phyloP scores from a whole-genome alignment of 208 protist genomes.

The Trypanosoma scelopori region DNA sequence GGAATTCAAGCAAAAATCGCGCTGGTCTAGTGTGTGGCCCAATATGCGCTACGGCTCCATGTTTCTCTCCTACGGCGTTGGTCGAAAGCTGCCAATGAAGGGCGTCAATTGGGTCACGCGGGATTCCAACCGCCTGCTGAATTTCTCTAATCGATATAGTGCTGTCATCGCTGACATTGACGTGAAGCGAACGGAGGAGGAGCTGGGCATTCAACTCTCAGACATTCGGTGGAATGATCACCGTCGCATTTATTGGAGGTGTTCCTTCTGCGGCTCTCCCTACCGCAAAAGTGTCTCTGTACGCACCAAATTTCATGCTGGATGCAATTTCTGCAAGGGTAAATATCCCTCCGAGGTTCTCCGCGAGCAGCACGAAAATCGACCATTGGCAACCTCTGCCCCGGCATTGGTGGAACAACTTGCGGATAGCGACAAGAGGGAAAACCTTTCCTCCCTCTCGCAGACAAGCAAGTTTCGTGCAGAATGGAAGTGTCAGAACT shows the following conservation, averaged over 20 bases:
- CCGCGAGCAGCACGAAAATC: slow-evolving; percentile 38
- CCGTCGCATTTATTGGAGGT: slow-evolving; percentile 82
- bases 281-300: slow-evolving; percentile 85
- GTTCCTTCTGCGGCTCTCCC: slow-evolving; percentile 67
- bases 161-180: slow-evolving; percentile 78
- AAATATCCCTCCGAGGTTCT: slow-evolving; percentile 76
- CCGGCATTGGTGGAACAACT: slow-evolving; percentile 56
- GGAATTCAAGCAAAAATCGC: slow-evolving; percentile 92
- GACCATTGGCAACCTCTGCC: slow-evolving; percentile 29
- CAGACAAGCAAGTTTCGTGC: slow-evolving; percentile 74
- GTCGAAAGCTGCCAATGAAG: slow-evolving; percentile 76
- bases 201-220: slow-evolving; percentile 61
- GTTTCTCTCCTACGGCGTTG: slow-evolving; percentile 82
- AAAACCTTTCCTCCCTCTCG: slow-evolving; percentile 54
- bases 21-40: slow-evolving; percentile 87
- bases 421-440: slow-evolving; percentile 39
- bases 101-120: slow-evolving; percentile 88
- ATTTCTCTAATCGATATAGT: slow-evolving; percentile 72
- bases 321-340: slow-evolving; percentile 72
- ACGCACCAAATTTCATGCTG: slow-evolving; percentile 80
- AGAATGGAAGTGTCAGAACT: slow-evolving; percentile 70
- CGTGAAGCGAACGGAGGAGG: slow-evolving; percentile 74
- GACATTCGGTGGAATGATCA: slow-evolving; percentile 89
- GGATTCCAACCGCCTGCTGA: slow-evolving; percentile 81
- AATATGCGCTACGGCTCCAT: slow-evolving; percentile 89